phyloP scores from a whole-genome alignment of 1,284 basidiomycete species.

The Pterulicium gracile region DNA sequence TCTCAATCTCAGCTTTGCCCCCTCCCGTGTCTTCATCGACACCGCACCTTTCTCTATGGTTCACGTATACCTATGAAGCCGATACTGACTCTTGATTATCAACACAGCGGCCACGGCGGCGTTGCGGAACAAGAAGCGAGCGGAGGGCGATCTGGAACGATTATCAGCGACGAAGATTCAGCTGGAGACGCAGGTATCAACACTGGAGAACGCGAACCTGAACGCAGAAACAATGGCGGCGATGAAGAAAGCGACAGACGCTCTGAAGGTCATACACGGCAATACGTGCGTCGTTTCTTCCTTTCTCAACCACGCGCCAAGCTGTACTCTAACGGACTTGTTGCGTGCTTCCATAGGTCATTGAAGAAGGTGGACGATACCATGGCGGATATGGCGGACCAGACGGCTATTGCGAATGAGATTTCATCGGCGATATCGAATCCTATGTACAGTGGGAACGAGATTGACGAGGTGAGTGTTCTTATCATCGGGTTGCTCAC shows the following conservation, averaged over 20 bases:
- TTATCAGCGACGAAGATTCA: slow-evolving; percentile 85
- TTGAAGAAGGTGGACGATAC: slow-evolving; percentile 89
- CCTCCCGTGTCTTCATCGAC: slow-evolving; percentile 1
- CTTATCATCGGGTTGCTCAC: slow-evolving; percentile 9
- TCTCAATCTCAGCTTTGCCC: slow-evolving; percentile 7
- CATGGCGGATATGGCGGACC: slow-evolving; percentile 87
- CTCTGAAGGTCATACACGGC: slow-evolving; percentile 87
- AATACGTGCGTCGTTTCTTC: slow-evolving; percentile 68
- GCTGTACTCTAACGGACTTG: slow-evolving; percentile 5
- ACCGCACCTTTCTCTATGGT: slow-evolving; percentile 3
- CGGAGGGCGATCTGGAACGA: slow-evolving; percentile 83
- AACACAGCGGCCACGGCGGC: slow-evolving; percentile 79
- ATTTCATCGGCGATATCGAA: slow-evolving; percentile 92
- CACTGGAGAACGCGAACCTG: slow-evolving; percentile 95
- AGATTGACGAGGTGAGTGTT: slow-evolving; percentile 67
- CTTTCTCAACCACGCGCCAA: slow-evolving; percentile 4
- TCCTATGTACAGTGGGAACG: slow-evolving; percentile 54
- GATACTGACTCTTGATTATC: neutral
- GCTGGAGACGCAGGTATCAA: slow-evolving; percentile 95
- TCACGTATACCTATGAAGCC: slow-evolving; percentile 1
- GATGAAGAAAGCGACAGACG: slow-evolving; percentile 94
- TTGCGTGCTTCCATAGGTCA: slow-evolving; percentile 38
- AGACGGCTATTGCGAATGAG: slow-evolving; percentile 92
- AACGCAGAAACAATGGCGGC: slow-evolving; percentile 97
- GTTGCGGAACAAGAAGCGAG: slow-evolving; percentile 91